These are phyloP conservation scores for Trichoderma guizhouense DNA, from an alignment of 2,329 filamentous ascomycete genomes.

Conservation along the genomic window DNA sequence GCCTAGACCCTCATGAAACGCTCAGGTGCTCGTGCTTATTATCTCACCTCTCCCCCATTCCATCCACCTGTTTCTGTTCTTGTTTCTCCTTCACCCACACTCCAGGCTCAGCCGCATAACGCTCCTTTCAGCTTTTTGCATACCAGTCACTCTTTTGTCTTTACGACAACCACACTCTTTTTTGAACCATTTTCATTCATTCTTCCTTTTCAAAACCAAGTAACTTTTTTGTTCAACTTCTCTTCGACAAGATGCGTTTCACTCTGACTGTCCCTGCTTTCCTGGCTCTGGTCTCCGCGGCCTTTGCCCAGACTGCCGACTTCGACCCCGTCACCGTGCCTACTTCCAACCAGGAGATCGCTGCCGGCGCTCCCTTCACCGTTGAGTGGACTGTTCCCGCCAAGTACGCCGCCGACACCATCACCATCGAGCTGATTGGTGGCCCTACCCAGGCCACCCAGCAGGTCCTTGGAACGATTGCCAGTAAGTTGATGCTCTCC, in stretches of 20 bases:
- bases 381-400: constrained; percentile 49
- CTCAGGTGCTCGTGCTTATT: constrained; percentile 11
- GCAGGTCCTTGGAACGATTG: constrained; percentile 42
- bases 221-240: not conserved
- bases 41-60: constrained; percentile 13
- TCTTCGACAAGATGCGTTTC: constrained; percentile 52
- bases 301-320: constrained; percentile 51
- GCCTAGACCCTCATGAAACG: constrained; percentile 9
- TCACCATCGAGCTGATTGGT: constrained; percentile 54
- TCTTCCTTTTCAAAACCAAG: constrained; percentile 17
- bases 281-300: constrained; percentile 50
- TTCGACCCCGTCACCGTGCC: constrained; percentile 56
- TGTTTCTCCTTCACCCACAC: constrained; percentile 28
- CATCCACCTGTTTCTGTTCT: constrained; percentile 8
- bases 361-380: constrained; percentile 47
- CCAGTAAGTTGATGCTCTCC: constrained; percentile 43
- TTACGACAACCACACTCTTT: constrained; percentile 14
- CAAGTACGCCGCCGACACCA: constrained; percentile 40
- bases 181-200: constrained; percentile 1
- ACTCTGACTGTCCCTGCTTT: constrained; percentile 44
- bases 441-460: constrained; percentile 46
- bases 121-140: constrained; percentile 27
- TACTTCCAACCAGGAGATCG: constrained; percentile 39
- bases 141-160: constrained; percentile 17
- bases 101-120: constrained; percentile 30